Evolutionary conservation across 2,329 filamentous ascomycete species (phyloP).

Genomic region (Clarireedia hainanense): DNA sequence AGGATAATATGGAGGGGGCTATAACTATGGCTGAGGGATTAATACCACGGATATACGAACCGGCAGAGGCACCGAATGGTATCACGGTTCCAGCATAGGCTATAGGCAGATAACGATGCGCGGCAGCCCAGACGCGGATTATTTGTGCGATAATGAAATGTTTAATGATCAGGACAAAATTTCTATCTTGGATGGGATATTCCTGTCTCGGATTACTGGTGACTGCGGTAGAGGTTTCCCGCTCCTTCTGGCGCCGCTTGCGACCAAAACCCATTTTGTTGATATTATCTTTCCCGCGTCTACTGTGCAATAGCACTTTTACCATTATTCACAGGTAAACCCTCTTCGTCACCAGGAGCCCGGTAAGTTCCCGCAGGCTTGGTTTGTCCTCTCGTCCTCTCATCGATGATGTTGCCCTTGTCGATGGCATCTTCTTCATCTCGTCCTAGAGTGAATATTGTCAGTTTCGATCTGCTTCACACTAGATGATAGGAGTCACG

Average conservation of each 20-base stretch:
- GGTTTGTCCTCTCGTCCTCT: background rate
- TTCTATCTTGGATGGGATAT: too few species aligned
- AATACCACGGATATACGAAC: slow-evolving; percentile 48
- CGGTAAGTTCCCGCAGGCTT: slow-evolving; percentile 14
- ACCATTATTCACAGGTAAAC: slow-evolving; percentile 16
- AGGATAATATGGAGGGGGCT: slow-evolving; percentile 80
- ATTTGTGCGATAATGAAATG: background rate
- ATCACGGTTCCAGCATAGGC: slow-evolving; percentile 6
- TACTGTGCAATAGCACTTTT: slow-evolving; percentile 4
- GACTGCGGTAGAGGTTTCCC: background rate
- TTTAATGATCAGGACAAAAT: background rate
- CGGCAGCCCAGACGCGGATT: background rate
- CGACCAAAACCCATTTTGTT: background rate
- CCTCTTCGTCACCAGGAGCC: slow-evolving; percentile 26
- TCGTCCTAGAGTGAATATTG: background rate
- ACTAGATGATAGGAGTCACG: background rate
- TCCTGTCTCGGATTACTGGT: too few species aligned
- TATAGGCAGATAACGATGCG: background rate
- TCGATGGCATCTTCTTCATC: slow-evolving; percentile 4
- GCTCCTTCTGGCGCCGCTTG: background rate
- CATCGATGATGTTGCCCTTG: background rate
- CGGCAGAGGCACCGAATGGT: slow-evolving; percentile 19
- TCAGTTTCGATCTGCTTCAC: background rate
- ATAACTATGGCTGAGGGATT: slow-evolving; percentile 69
- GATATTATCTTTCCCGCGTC: background rate